Evolutionary conservation across 1,284 basidiomycete genomes (phyloP), one percentile per base, ranked within the genome.

Genomic region (Phenoliferia sp.): DNA sequence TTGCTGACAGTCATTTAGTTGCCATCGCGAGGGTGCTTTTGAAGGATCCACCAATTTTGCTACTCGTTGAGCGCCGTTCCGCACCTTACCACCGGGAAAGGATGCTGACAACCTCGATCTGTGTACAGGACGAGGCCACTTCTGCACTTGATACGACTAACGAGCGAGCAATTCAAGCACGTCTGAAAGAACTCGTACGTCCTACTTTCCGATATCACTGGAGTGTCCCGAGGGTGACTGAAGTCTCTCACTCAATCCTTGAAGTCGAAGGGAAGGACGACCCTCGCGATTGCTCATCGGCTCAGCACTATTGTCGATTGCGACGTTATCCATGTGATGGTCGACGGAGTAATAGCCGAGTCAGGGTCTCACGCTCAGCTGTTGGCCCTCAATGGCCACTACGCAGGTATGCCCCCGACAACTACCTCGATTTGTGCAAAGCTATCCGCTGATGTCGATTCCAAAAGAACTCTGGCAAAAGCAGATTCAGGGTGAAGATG

Each of bases 11-110:
- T 31, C 2, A n/a, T 10, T 15, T 4, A 59, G 89, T 93, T 16
- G 89, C 92, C 16, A 88, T 96, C 74, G 92, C 93, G 0, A 83
- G 92, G 61, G 92, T 91, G 3, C 82, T 95, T 59, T 80, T 91
- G 64, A 94, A 94, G 80, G 89, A 89, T 76, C 90, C 93, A 22
- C 89, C 90, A 7, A 86, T 94, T 19, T 78, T 94, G 60, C 61
- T 59, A 35, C 50, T 44, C 34, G n/a, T 52, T 19, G 22, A 26
- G 22, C 48, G 7, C 48, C 48, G 15, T 22, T 12, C 39, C 39
- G 39, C 5, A n/a, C 48, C 5, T 52, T n/a, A n/a, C n/a, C n/a
- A n/a, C 31, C 36, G 19, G 12, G 7, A 15, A 17, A 7, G 3
- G 7, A 28, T 35, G 4, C 7, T 33, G 5, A n/a, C n/a, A n/a